Evolutionary conservation across 495 filamentous ascomycete species (phyloP), one percentile per base, ranked within the genome.

Genomic region (Aspergillus olivimuriae): DNA sequence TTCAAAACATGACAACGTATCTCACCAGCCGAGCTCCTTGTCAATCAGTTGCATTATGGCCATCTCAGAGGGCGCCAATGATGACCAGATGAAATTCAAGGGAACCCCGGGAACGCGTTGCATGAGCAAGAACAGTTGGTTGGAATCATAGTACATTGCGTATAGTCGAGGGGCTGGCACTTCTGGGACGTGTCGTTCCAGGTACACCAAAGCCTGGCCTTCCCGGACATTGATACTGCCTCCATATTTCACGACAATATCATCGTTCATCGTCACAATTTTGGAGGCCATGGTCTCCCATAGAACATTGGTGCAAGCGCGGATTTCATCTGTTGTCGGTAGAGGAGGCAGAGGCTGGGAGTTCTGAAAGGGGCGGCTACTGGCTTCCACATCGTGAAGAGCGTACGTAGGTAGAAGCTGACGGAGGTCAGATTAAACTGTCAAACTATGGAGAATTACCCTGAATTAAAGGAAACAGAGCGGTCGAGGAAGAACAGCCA

Each of bases 241-340:
- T 26, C 57, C 57, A 48, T 46, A 60, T 49, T 60, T 60, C 18
- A 49, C 51, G 50, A 60, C 53, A 44, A 60, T 46, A 39, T 57
- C 46, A 21, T 60, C 41, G 49, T 53, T 55, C 30, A 60, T 15
- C 17, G 43, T 44, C 21, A 57, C 57, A 44, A 60, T 26, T 37
- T 60, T 57, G 35, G 44, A 46, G 31, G 45, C 43, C 34, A 5
- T 8, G 39, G 39, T 49, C 44, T 57, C 51, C 46, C 34, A 51
- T 24, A 60, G 32, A 41, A 55, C 22, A 51, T 55, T 57, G 39
- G 57, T 50, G 40, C 57, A 60, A 47, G 45, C 48, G 17, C 48
- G 54, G 30, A 60, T 60, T 47, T 60, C 54, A 44, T 53, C 57
- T 45, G 43, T 48, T 39, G 57, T 57, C 43, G 57, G 57, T 55